Evolutionary conservation across 2,329 filamentous ascomycete genomes (phyloP), one percentile per base, ranked within the genome.

Genomic region (Claviceps quebecensis): DNA sequence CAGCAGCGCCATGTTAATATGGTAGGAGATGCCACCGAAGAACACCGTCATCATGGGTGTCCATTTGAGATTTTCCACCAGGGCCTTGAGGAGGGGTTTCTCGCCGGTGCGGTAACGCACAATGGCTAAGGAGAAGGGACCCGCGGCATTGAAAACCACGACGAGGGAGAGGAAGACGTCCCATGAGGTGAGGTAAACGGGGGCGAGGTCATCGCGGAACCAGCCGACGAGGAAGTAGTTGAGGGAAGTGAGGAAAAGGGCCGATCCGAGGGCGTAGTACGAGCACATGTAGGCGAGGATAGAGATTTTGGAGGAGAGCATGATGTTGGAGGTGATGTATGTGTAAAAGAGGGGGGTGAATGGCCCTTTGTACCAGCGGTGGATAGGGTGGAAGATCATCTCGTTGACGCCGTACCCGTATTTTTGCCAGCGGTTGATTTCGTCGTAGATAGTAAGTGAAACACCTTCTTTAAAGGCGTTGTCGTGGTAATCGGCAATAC

Each of bases 211-310:
- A 37, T 81, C 82, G 59, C 83, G 81, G 68, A 77, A 84, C 78
- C 81, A 86, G 39, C 84, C 84, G 49, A 86, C 72, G 40, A 85
- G 66, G 64, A 87, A 79, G 65, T 87, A 88, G 65, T 87, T 88
- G 53, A 77, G 66, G 1, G 82, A 60, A 0, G 83, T 84, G 47
- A 87, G 70, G n/a, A 81, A 67, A 70, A 83, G 80, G 2, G 81
- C 78, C 0, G 78, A 77, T 3, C 77, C 84, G 53, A 88, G 78
- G 22, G 84, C 84, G 59, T 84, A 86, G 68, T 86, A 85, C 5
- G 83, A 84, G 54, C 79, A 80, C 55, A 86, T 80, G 63, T 86
- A 86, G 2, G 81, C 78, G 59, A 87, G 67, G 60, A 87, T 84
- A 40, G 82, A 86, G 56, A 87, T 66, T 65, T 87, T 87, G 45